These are phyloP conservation scores for Wallacemonas collosoma DNA, from an alignment of 208 protist genomes.

Conservation along the genomic window DNA sequence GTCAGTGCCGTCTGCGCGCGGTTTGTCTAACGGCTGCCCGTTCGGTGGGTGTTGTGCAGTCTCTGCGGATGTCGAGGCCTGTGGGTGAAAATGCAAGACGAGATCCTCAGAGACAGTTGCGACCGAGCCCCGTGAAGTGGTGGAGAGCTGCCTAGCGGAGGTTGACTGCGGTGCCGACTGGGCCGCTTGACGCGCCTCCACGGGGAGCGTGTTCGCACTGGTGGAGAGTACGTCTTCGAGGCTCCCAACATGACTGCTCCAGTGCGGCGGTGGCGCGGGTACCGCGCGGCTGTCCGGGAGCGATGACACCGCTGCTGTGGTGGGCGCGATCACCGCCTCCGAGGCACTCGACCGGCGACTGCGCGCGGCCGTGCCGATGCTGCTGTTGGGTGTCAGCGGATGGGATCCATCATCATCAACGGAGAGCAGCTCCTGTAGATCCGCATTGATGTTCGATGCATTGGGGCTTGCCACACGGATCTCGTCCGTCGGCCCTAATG, in stretches of 20 bases:
- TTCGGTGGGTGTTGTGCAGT: not conserved
- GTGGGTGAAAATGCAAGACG: slow-evolving; percentile 6
- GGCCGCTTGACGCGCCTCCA: too few relatives aligned
- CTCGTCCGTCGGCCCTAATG: not conserved
- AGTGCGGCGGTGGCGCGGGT: too few relatives aligned
- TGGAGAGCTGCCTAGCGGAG: not conserved
- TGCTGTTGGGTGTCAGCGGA: not conserved
- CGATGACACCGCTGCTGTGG: not conserved
- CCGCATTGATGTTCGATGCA: slow-evolving; percentile 5
- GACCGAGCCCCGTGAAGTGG: not conserved
- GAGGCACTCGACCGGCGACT: not conserved
- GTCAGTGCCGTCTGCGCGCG: not conserved
- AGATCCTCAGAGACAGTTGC: slow-evolving; percentile 6
- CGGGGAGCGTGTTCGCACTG: too few relatives aligned
- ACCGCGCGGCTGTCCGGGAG: not conserved
- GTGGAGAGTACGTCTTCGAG: not conserved
- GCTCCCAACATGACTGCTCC: not conserved
- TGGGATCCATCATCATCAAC: not conserved
- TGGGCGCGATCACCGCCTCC: not conserved
- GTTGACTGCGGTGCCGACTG: not conserved
- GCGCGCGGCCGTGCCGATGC: not conserved
- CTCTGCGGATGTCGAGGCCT: not conserved
- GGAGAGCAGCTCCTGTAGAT: not conserved
- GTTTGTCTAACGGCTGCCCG: not conserved
- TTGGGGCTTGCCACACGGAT: not conserved